phyloP scores from a whole-genome alignment of 140 eudicot species.

The Flaveria floridana region DNA sequence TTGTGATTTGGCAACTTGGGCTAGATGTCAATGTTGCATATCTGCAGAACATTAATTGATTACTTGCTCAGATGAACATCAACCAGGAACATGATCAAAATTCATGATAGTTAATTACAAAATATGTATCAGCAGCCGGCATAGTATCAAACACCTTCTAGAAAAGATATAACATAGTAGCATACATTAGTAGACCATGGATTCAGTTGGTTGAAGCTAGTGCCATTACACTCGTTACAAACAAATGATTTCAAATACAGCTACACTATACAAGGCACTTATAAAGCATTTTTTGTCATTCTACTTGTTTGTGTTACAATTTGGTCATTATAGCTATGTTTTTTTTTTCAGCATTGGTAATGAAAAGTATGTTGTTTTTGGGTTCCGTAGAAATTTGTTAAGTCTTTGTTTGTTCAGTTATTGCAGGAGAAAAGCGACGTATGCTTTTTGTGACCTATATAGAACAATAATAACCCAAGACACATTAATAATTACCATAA shows the following conservation, averaged over 20 bases:
- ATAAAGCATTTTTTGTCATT: no score
- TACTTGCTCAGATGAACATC: constrained; percentile 15
- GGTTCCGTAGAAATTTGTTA: neutral
- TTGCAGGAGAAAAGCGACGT: neutral
- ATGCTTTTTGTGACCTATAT: neutral
- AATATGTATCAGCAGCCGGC: neutral
- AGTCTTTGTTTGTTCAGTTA: neutral
- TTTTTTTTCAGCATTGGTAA: no score
- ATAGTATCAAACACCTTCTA: neutral
- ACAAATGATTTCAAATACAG: no score
- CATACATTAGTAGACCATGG: neutral
- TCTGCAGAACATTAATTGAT: constrained; percentile 43
- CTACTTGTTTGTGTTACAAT: no score
- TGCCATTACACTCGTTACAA: no score
- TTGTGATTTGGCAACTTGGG: constrained; percentile 54
- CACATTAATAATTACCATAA: neutral
- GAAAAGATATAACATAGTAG: neutral
- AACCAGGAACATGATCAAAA: constrained; percentile 14
- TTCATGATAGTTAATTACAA: neutral
- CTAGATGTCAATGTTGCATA: constrained; percentile 51
- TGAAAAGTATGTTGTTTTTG: no score
- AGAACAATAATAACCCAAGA: neutral
- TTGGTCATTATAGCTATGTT: no score
- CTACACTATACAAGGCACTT: no score
- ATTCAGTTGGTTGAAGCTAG: neutral